Evolutionary conservation across 306 rosid genomes (phyloP), one percentile per base, ranked within the genome.

Genomic region (Prinsepia uniflora): DNA sequence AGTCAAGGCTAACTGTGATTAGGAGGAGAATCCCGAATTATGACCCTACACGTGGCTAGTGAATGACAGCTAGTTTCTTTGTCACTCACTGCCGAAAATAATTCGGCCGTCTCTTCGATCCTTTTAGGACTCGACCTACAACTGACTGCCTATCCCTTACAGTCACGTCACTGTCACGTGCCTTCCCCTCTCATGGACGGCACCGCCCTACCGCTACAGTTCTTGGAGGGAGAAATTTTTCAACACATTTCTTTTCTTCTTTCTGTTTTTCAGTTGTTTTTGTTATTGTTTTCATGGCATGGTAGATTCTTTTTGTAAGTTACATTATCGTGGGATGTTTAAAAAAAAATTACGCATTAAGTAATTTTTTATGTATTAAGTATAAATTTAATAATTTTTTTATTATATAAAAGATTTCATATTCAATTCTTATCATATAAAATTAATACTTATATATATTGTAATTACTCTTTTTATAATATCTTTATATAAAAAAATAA

Each of bases 121-220:
- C 22, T 15, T 4, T 60, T 17, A 36, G 45, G 43, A 22, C 14
- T 39, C 18, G 30, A 34, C 12, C 3, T 8, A 17, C 15, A 7
- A 8, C 22, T 61, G 66, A 18, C 24, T 17, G 24, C 20, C 47
- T 8, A 17, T 61, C 14, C 39, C 70, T 81, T 85, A 40, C 70
- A 9, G 65, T 80, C 88, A 65, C 63, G 76, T 81, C 88, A 59
- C 55, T 84, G 65, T 86, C 84, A 72, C 77, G 70, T 71, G 83
- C 49, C 56, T 76, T 89, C 74, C 82, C 92, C 85, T 72, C 44
- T 45, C 52, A 17, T 54, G 11, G 15, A 39, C 74, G 96, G 87
- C 96, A 89, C 96, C 96, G 87, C 81, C 90, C 0, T 8, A 15
- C 14, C n/a, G 42, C 30, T 8, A 22, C 24, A 18, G 53, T 30